Evolutionary conservation across 176 grass and related monocot genomes (phyloP), one percentile per base, ranked within the genome.

Genomic region (Musa beccarii): DNA sequence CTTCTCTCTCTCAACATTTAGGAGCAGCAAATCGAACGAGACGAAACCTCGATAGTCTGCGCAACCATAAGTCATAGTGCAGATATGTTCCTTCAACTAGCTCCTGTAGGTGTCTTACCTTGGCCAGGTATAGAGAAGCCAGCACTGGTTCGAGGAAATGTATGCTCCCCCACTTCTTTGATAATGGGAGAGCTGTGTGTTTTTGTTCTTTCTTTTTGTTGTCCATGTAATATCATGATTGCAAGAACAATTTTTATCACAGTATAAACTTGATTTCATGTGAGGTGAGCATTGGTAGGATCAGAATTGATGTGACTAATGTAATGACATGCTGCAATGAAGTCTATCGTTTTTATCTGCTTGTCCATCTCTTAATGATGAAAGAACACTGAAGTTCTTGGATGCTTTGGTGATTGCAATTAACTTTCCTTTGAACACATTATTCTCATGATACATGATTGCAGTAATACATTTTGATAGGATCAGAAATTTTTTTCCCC

Each of bases 1-100:
- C 81, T 99, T 95, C 89, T 99, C 91, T 61, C 91, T 99, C 49
- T 94, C 95, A 81, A 99, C 88, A 80, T 99, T 99, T 84, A 84
- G 96, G 86, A 99, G 96, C 85, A 99, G 86, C 91, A 99, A 84
- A 79, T 95, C 89, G 10, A 92, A 84, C 4, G 91, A 99, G 61
- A 83, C 89, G 3, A 99, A 92, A 81, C 86, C 83, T 76, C 85
- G 91, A 92, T 99, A 92, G 83, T 71, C 77, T 49, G n/a, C 71
- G 17, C 63, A 75, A 59, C 73, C 65, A 63, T 61, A 66, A 25
- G 49, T 77, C 20, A 20, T 34, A 14, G 53, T 9, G 43, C 12
- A 43, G 17, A 56, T 70, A 70, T 63, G n/a, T 86, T 74, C 14
- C 70, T 22, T 52, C 55, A 11, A 63, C 57, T 24, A 52, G 24